These are phyloP conservation scores for Begonia masoniana DNA, from an alignment of 306 rosid species.

Conservation along the genomic window DNA sequence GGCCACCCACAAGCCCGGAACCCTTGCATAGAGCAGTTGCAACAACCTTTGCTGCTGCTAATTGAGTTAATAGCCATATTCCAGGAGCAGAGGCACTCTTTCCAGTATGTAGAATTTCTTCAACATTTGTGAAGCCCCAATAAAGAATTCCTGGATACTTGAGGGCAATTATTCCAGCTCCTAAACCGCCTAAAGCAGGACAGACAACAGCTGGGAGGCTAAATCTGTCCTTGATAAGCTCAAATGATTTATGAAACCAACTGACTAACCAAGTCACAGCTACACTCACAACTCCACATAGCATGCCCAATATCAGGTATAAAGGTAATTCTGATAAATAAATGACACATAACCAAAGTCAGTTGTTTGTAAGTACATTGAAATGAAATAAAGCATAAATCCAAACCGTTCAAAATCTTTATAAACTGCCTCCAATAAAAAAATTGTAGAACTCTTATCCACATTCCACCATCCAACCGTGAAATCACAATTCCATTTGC, in stretches of 20 bases:
- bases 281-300: constrained; percentile 91
- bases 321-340: constrained; percentile 78
- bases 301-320: constrained; percentile 96
- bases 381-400: not conserved
- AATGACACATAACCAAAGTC: constrained; percentile 6
- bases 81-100: constrained; percentile 95
- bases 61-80: constrained; percentile 86
- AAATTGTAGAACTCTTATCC: too few species aligned
- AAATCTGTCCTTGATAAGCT: constrained; percentile 60
- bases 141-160: constrained; percentile 96
- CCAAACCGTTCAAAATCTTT: too few species aligned
- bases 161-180: constrained; percentile 93
- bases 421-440: too few species aligned
- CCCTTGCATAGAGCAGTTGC: constrained; percentile 99
- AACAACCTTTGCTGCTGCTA: constrained; percentile 71
- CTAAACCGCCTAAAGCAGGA: constrained; percentile 96
- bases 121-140: constrained; percentile 99
- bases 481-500: too few species aligned
- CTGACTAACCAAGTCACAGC: constrained; percentile 71
- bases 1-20: constrained; percentile 95
- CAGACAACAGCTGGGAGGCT: constrained; percentile 80
- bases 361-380: not conserved
- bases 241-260: constrained; percentile 71
- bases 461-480: too few species aligned
- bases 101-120: constrained; percentile 94